Evolutionary conservation across 2,329 filamentous ascomycete genomes (phyloP), one percentile per base, ranked within the genome.

Genomic region (Penicillium corylophilum): DNA sequence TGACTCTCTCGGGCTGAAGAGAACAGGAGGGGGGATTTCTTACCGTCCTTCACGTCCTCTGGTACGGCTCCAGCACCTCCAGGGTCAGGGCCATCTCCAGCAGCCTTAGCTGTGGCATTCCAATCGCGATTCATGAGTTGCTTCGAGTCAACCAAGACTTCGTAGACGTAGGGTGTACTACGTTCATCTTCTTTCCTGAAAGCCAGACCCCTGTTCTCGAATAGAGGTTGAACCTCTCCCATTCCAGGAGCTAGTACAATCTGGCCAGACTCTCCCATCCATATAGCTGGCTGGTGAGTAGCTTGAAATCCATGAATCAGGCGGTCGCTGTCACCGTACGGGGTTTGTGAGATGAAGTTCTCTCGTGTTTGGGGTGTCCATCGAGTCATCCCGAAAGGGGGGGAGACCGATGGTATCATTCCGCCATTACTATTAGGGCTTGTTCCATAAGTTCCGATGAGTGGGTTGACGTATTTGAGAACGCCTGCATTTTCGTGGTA

Each of bases 271-370:
- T 79, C 77, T 3, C 76, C 77, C 75, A 79, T 79, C 77, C 77
- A 79, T n/a, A 79, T 79, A 0, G 77, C 77, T 0, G 77, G 77
- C 54, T 79, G 77, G 49, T 79, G 77, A 1, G 77, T 79, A 8
- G 76, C 77, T 57, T 79, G 76, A 48, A 79, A 79, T 0, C 77
- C 76, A 52, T 79, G 77, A 8, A 79, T 70, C 22, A 71, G 70
- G 0, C 58, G 51, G 50, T 79, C 77, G 13, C 68, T 55, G 46
- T 78, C 73, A 22, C 74, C 68, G 59, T 79, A 79, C 0, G 77
- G 75, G 13, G 75, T 76, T 53, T 79, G 77, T 1, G 73, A 77
- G 46, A 79, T 79, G 63, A 73, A 79, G 55, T 79, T 79, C 63
- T 74, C 73, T 24, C 73, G 67, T 5, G 76, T 78, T 61, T 79